Conservation (phyloP, 2,329 filamentous ascomycete species). For the Phoma sp. region DNA sequence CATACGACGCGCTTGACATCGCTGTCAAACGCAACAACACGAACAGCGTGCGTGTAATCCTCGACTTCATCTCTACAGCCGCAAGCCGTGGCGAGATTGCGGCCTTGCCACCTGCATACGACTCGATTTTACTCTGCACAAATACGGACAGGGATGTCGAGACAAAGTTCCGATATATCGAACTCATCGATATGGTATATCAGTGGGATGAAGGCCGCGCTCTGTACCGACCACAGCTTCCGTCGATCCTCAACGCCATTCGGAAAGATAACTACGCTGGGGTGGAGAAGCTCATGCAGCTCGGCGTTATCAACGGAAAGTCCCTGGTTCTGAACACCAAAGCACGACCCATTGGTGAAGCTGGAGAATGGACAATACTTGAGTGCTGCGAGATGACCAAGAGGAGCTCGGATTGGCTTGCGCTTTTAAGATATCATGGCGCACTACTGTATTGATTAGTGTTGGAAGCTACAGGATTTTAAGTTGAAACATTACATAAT, state of each 20-base stretch:
- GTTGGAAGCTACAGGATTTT: neutral
- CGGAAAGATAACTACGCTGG: constrained; percentile 25
- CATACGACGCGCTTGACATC: constrained; percentile 25
- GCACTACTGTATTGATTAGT: constrained; percentile 16
- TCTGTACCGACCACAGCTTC: constrained; percentile 21
- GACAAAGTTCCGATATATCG: constrained; percentile 14
- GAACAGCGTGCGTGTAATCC: constrained; percentile 19
- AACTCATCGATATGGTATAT: constrained; percentile 23
- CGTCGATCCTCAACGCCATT: constrained; percentile 26
- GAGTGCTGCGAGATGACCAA: constrained; percentile 28
- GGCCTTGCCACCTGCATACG: constrained; percentile 24
- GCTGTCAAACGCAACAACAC: constrained; percentile 24
- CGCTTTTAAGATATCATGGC: constrained; percentile 25
- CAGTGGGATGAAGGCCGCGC: constrained; percentile 24
- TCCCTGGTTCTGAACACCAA: constrained; percentile 26
- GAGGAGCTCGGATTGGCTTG: constrained; percentile 27
- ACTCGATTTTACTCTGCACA: constrained; percentile 19
- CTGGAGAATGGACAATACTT: constrained; percentile 24
- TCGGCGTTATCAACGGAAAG: constrained; percentile 20
- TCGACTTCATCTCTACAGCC: constrained; percentile 24
- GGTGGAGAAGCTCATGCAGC: constrained; percentile 22
- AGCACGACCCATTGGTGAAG: constrained; percentile 23
- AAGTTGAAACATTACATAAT: neutral
- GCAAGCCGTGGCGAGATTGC: constrained; percentile 22
- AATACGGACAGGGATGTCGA: constrained; percentile 9